A percentile compares a stretch with the other conserved stretches of the same genome.
These are phyloP conservation scores for Acidomyces sp. DNA, from an alignment of 495 filamentous ascomycete genomes.

Conservation along the genomic window DNA sequence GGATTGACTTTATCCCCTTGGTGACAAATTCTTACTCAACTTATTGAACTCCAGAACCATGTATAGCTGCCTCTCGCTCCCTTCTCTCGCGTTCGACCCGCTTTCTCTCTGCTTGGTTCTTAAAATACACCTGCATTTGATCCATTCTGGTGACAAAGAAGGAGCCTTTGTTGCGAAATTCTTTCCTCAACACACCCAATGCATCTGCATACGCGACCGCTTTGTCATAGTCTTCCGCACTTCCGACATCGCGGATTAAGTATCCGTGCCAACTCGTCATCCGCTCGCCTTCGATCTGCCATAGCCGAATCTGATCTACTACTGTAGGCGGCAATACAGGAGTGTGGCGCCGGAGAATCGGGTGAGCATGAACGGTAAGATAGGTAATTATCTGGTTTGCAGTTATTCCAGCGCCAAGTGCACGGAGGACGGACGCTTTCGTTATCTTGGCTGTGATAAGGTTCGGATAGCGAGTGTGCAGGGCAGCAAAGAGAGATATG, in stretches of 20 bases:
- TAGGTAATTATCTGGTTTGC: slow-evolving; percentile 82
- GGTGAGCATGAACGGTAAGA: slow-evolving; percentile 78
- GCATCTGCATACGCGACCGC: slow-evolving; percentile 71
- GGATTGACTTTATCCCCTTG: no score
- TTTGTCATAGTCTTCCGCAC: slow-evolving; percentile 59
- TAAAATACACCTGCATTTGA: slow-evolving; percentile 18
- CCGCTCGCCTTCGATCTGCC: slow-evolving; percentile 93
- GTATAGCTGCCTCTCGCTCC: slow-evolving; percentile 1
- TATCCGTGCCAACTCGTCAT: slow-evolving; percentile 72
- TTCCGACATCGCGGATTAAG: slow-evolving; percentile 79
- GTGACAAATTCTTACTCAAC: no score
- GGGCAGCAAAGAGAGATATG: slow-evolving; percentile 73
- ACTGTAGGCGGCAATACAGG: slow-evolving; percentile 84
- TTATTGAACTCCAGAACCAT: neutral
- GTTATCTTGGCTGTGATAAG: slow-evolving; percentile 83
- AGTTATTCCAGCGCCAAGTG: slow-evolving; percentile 83
- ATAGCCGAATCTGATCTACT: slow-evolving; percentile 91
- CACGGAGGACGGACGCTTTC: slow-evolving; percentile 68
- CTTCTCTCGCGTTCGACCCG: slow-evolving; percentile 3
- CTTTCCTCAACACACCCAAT: slow-evolving; percentile 58
- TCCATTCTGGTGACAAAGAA: slow-evolving; percentile 21
- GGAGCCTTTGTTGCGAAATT: slow-evolving; percentile 7
- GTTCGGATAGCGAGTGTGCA: slow-evolving; percentile 80
- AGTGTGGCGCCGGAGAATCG: slow-evolving; percentile 61
- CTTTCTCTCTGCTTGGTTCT: slow-evolving; percentile 8